These are phyloP conservation scores for Parathielavia appendiculata DNA, from an alignment of 495 filamentous ascomycete genomes.

Conservation along the genomic window DNA sequence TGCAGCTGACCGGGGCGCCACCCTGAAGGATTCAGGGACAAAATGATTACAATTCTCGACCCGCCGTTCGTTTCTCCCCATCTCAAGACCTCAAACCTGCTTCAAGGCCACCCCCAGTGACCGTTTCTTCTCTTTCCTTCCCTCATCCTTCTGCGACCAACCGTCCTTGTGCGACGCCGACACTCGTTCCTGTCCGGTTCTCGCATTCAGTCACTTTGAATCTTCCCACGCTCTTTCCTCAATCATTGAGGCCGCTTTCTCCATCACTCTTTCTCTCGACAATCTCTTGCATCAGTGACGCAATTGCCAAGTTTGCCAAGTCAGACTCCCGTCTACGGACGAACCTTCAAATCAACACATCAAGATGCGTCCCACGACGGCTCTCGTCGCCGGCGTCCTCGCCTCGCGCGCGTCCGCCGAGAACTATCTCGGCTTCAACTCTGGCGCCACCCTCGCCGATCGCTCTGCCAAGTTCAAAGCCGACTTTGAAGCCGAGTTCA, in stretches of 20 bases:
- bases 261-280: not conserved
- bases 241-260: not conserved
- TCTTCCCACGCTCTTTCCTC: conserved; percentile 10
- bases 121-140: conserved; percentile 5
- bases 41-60: conserved; percentile 13
- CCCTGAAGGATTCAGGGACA: not conserved
- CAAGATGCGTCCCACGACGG: conserved; percentile 30
- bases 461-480: conserved; percentile 45
- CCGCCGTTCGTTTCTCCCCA: conserved; percentile 5
- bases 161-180: conserved; percentile 18
- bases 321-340: not conserved
- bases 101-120: not conserved
- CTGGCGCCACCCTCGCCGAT: conserved; percentile 41
- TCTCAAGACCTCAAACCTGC: conserved; percentile 11
- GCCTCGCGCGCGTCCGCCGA: conserved; percentile 32
- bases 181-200: conserved; percentile 12
- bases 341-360: not conserved
- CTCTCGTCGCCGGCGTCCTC: conserved; percentile 29
- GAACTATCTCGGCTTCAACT: conserved; percentile 48
- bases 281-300: conserved; percentile 10
- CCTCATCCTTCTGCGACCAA: conserved; percentile 14
- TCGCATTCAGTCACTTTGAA: not conserved
- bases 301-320: conserved; percentile 21
- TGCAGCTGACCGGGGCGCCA: conserved; percentile 8
- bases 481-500: conserved; percentile 46